Evolutionary conservation across 2,329 filamentous ascomycete species (phyloP), one percentile per base, ranked within the genome.

Genomic region (Penicillium sp.): DNA sequence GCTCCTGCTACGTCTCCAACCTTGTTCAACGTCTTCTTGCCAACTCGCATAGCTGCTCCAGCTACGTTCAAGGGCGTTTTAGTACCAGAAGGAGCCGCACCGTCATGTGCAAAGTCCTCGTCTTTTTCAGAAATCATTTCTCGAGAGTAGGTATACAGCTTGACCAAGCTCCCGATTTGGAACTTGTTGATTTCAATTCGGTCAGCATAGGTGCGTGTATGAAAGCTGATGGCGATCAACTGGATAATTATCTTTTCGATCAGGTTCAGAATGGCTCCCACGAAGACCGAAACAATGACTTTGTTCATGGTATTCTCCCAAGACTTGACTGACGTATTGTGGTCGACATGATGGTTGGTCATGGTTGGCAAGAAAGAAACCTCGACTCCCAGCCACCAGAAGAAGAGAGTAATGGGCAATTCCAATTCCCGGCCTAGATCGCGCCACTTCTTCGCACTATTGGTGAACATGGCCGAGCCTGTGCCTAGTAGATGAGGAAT

Each of bases 221-320:
- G 93, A 73, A 97, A 97, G 60, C 88, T 91, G 57, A 92, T 92
- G 30, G 93, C 92, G 63, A 97, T 96, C 74, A 96, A 87, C 68
- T 97, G 92, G 55, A 97, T 96, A 63, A 96, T 83, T 59, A 97
- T 89, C 78, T 97, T 97, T 72, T 97, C 92, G 52, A 88, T 79
- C 59, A 94, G 88, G 72, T 97, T 97, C 60, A 97, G 78, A 2
- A 85, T 79, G 0, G 86, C 83, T 60, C 90, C 83, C 14, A 95
- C 87, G 64, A 97, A 92, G n/a, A 95, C 68, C 2, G 89, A 82
- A 18, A 96, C 85, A 59, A 97, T 86, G 64, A 97, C 83, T 70
- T 95, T 96, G 79, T 95, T 89, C 62, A 91, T 83, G 14, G 87
- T 83, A 28, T 74, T 77, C 70, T 96, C 88, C 93, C 93, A 97